A percentile compares a stretch with the other conserved stretches of the same genome.
These are phyloP conservation scores for Suillus plorans DNA, from an alignment of 768 basidiomycete genomes.

Conservation along the genomic window DNA sequence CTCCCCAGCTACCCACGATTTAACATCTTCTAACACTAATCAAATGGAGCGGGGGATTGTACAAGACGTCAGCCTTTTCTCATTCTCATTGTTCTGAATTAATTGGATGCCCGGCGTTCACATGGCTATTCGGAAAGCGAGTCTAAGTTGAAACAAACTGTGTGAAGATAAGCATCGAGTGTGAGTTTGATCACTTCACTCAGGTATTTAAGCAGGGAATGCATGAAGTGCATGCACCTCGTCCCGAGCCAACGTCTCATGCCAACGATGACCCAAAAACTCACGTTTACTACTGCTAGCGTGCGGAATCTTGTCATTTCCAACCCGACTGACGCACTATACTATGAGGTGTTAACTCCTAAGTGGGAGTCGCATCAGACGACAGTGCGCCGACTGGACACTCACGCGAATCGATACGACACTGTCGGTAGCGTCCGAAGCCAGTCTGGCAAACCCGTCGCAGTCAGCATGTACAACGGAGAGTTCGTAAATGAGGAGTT, in stretches of 20 bases:
- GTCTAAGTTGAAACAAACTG: neutral
- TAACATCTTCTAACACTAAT: neutral
- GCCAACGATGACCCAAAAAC: slow-evolving; percentile 26
- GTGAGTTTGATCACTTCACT: neutral
- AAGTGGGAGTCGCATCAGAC: slow-evolving; percentile 36
- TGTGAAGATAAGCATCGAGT: neutral
- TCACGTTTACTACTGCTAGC: slow-evolving; percentile 38
- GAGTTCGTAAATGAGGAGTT: slow-evolving; percentile 26
- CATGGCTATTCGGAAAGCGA: neutral
- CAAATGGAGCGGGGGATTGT: neutral
- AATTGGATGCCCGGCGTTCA: neutral
- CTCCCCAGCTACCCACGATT: neutral
- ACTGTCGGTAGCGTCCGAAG: slow-evolving; percentile 33
- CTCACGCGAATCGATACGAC: slow-evolving; percentile 28
- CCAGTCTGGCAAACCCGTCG: slow-evolving; percentile 28
- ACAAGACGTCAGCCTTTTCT: neutral
- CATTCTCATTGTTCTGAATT: neutral
- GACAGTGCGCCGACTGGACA: slow-evolving; percentile 33
- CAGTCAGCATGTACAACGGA: slow-evolving; percentile 29
- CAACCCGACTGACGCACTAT: slow-evolving; percentile 36
- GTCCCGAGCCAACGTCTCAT: neutral
- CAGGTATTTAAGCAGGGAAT: neutral
- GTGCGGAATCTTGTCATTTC: slow-evolving; percentile 38
- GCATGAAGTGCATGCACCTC: neutral
- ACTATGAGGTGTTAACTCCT: slow-evolving; percentile 42